A percentile compares a stretch with the other conserved stretches of the same genome.
phyloP scores from a whole-genome alignment of 208 protist genomes.

The Angomonas ambiguus region DNA sequence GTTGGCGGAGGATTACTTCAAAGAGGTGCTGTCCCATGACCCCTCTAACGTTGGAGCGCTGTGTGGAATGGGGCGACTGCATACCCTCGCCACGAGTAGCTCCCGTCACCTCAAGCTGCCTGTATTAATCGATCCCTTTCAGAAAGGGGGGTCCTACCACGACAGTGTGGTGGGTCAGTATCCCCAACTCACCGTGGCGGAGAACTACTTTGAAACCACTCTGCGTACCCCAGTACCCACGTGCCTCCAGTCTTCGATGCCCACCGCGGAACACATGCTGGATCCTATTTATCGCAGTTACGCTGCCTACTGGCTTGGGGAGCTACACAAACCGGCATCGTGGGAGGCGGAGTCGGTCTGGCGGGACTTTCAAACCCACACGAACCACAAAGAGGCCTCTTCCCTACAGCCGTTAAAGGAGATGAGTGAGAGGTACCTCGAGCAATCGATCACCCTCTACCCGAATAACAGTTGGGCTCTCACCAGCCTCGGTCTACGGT shows the following conservation, averaged over 20 bases:
- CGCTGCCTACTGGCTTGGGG: constrained; percentile 38
- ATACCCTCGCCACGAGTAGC: constrained; percentile 17
- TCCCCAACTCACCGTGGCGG: neutral
- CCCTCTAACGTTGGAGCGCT: constrained; percentile 40
- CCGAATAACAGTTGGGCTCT: constrained; percentile 46
- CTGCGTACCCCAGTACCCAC: neutral
- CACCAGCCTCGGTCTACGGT: constrained; percentile 21
- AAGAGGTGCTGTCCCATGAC: constrained; percentile 28
- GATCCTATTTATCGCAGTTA: constrained; percentile 26
- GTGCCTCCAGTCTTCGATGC: neutral
- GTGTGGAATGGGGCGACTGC: constrained; percentile 49
- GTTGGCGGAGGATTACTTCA: constrained; percentile 36
- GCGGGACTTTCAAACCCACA: neutral
- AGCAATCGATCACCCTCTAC: constrained; percentile 15
- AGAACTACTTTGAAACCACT: constrained; percentile 8
- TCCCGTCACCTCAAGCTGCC: neutral
- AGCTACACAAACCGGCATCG: neutral
- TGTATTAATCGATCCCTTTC: neutral
- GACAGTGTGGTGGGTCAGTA: neutral
- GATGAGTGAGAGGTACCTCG: neutral
- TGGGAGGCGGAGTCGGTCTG: neutral
- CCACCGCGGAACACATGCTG: constrained; percentile 13
- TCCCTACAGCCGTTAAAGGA: neutral
- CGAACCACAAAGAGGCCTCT: constrained; percentile 15
- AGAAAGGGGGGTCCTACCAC: neutral